Conservation (phyloP, 2,329 filamentous ascomycete genomes). For the Venturia asperata region DNA sequence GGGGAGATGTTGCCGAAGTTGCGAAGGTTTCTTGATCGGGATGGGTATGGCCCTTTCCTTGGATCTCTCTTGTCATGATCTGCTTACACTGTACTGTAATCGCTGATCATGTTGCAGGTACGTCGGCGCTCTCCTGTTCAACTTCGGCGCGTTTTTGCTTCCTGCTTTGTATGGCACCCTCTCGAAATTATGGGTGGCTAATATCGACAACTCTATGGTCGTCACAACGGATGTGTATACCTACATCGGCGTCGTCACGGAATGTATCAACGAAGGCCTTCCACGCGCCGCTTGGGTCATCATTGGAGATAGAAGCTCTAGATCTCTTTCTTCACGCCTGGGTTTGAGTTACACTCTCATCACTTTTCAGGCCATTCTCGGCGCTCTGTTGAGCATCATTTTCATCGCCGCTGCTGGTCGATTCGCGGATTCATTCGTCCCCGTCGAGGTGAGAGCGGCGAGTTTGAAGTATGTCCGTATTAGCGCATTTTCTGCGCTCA, state of each 20-base stretch:
- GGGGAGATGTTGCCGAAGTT: neutral
- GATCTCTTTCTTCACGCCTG: slow-evolving; percentile 46
- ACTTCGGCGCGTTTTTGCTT: slow-evolving; percentile 54
- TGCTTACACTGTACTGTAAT: too few species aligned
- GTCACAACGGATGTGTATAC: slow-evolving; percentile 61
- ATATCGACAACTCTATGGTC: slow-evolving; percentile 56
- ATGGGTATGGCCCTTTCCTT: neutral
- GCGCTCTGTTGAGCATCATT: slow-evolving; percentile 52
- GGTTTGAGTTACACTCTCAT: slow-evolving; percentile 55
- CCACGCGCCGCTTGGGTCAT: slow-evolving; percentile 61
- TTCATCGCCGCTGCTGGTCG: slow-evolving; percentile 49
- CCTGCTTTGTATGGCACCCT: slow-evolving; percentile 62
- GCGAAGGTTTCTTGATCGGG: neutral
- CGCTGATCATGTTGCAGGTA: neutral
- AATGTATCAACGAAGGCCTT: slow-evolving; percentile 67
- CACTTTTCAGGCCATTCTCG: slow-evolving; percentile 48
- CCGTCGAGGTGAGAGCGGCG: slow-evolving; percentile 46
- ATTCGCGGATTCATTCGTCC: slow-evolving; percentile 58
- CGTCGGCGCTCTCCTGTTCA: slow-evolving; percentile 54
- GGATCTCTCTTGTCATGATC: too few species aligned
- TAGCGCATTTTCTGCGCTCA: slow-evolving; percentile 54
- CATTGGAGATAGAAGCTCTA: slow-evolving; percentile 57
- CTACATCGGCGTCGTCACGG: slow-evolving; percentile 59
- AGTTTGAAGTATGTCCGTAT: slow-evolving; percentile 61
- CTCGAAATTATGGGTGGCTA: slow-evolving; percentile 63